Percentiles rank a stretch among this genome's conserved stretches.
These are phyloP conservation scores for Klebsormidium nitens DNA, from an alignment of 139 green algal species.

Conservation along the genomic window DNA sequence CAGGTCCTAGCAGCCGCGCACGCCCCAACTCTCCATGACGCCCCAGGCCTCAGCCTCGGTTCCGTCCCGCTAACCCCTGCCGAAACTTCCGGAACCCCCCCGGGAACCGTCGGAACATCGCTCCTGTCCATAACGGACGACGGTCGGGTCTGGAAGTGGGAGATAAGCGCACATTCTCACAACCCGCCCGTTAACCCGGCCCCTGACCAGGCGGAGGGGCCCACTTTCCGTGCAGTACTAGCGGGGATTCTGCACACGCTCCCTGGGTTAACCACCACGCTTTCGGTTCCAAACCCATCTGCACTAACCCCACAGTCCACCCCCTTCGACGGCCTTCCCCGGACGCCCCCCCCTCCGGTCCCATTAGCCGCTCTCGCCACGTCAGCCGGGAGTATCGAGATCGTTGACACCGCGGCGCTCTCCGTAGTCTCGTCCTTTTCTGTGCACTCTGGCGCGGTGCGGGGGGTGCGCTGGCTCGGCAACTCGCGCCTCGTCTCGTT, in stretches of 20 bases:
- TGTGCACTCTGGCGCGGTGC: conserved; percentile 18
- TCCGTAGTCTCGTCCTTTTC: conserved; percentile 14
- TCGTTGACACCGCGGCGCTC: conserved; percentile 18
- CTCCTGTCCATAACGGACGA: conserved; percentile 32
- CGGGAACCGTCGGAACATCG: no score
- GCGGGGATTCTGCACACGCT: not conserved
- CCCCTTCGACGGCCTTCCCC: not conserved
- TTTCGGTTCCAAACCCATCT: not conserved
- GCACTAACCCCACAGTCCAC: not conserved
- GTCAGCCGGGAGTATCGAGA: conserved; percentile 17
- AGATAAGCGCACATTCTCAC: no score
- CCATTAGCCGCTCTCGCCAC: conserved; percentile 31
- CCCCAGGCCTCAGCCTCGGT: no score
- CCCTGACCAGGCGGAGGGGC: no score
- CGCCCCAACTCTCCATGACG: no score
- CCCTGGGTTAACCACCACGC: not conserved
- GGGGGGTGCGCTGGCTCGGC: conserved; percentile 33
- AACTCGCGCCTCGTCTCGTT: conserved; percentile 38
- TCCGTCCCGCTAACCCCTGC: no score
- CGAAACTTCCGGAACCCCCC: no score
- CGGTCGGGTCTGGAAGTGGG: conserved; percentile 32
- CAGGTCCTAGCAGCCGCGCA: no score
- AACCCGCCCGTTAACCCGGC: no score
- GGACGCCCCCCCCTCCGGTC: not conserved
- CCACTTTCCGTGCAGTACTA: not conserved